Evolutionary conservation across 306 rosid species (phyloP), one percentile per base, ranked within the genome.

Genomic region (Prunus armeniaca): DNA sequence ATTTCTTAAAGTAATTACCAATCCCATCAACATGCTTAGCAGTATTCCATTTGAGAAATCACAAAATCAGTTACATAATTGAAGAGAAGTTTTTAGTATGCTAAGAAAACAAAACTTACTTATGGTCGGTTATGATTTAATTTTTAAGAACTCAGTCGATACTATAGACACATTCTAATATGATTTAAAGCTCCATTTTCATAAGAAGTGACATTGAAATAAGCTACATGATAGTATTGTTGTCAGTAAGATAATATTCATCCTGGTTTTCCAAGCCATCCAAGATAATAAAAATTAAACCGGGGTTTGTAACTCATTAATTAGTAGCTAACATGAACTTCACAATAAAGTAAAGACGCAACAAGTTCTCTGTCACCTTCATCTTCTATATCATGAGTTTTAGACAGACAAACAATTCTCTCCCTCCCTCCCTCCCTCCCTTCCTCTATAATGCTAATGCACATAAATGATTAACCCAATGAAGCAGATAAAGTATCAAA

Each of bases 401-500:
- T 25, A 27, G 67, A 63, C 67, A 13, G 43, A 34, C n/a, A 63
- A 28, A 30, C 19, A 30, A 63, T 28, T 28, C 13, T 28, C 45
- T 14, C 0, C 4, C 43, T 32, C 67, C 3, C 67, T 13, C 24
- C 34, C 30, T 3, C 30, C 32, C 38, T 32, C 38, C 38, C 38
- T 32, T 0, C 63, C 63, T 17, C 0, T 58, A 12, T 25, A 0
- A 60, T 32, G 28, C 20, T 13, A 17, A 7, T 30, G 6, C 11
- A 19, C n/a, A 71, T 11, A 71, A n/a, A 55, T 7, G 6, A 2
- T 2, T 13, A 55, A 20, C 20, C 20, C 30, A n/a, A 65, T 70
- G 46, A 64, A 73, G 69, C 66, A 79, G 72, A 25, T 38, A 12
- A 57, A 67, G 43, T 68, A 58, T 51, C 8, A 64, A 67, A 69